Conservation (phyloP, 116 monocot genomes). For the Cymodocea nodosa region DNA sequence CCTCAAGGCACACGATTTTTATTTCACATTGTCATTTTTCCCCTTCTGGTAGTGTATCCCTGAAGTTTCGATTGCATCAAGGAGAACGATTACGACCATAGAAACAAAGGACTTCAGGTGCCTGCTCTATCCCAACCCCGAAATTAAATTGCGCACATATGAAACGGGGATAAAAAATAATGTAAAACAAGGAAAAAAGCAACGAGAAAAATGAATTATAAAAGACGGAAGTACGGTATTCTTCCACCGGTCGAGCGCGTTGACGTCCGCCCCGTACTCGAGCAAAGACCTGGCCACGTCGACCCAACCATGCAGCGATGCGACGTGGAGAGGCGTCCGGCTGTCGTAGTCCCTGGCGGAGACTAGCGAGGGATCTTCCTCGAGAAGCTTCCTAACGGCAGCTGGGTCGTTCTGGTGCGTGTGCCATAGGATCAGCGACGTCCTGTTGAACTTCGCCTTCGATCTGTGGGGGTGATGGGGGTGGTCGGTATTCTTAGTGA, state of each 20-base stretch:
- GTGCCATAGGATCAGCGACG: conserved; percentile 89
- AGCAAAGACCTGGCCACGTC: conserved; percentile 79
- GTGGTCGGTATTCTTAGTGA: background rate
- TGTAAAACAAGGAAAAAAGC: background rate
- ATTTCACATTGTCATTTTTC: too few relatives aligned
- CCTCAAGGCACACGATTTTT: too few relatives aligned
- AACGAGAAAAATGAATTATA: background rate
- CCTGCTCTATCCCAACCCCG: too few relatives aligned
- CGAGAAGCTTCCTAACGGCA: conserved; percentile 69
- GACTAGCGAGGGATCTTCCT: conserved; percentile 75
- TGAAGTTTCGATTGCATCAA: too few relatives aligned
- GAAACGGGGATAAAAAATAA: background rate
- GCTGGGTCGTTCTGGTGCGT: conserved; percentile 86
- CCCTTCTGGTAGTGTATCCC: too few relatives aligned
- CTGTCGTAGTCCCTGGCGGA: conserved; percentile 86
- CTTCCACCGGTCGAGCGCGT: conserved; percentile 96
- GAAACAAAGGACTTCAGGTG: too few relatives aligned
- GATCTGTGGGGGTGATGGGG: too few relatives aligned
- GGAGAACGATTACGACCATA: too few relatives aligned
- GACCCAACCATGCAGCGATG: conserved; percentile 86
- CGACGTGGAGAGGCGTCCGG: conserved; percentile 94
- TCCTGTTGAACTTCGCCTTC: conserved; percentile 17
- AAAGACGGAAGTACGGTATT: conserved; percentile 49
- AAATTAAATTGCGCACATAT: too few relatives aligned
- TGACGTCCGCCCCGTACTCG: conserved; percentile 71